Percentiles rank a stretch among this genome's conserved stretches.
phyloP scores from a whole-genome alignment of 2,329 filamentous ascomycete genomes.

The Aspergillus bombycis region DNA sequence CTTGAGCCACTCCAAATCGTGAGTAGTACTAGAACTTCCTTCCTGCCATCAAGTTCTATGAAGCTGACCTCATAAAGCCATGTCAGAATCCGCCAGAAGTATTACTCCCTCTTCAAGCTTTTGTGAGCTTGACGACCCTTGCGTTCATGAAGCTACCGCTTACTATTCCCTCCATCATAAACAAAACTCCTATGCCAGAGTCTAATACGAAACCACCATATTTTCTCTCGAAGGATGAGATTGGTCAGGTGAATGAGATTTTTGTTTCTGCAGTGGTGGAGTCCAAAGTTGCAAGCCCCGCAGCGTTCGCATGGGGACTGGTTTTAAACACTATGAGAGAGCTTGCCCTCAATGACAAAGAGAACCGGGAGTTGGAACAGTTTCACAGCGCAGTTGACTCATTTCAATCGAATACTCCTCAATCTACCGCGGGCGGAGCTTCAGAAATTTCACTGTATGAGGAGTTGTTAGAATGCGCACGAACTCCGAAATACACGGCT shows the following conservation, averaged over 20 bases:
- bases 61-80: slow-evolving; percentile 34
- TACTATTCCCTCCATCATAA: slow-evolving; percentile 57
- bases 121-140: slow-evolving; percentile 72
- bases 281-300: slow-evolving; percentile 68
- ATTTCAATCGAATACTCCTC: slow-evolving; percentile 41
- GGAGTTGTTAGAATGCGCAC: slow-evolving; percentile 50
- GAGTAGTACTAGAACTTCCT: slow-evolving; percentile 36
- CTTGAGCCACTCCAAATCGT: slow-evolving; percentile 66
- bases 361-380: slow-evolving; percentile 51
- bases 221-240: slow-evolving; percentile 67
- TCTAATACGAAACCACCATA: slow-evolving; percentile 56
- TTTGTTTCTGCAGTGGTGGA: slow-evolving; percentile 62
- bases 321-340: slow-evolving; percentile 71
- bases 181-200: slow-evolving; percentile 27
- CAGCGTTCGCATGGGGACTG: slow-evolving; percentile 79
- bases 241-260: slow-evolving; percentile 74
- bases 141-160: slow-evolving; percentile 71
- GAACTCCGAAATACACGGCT: slow-evolving; percentile 38
- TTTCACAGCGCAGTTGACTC: slow-evolving; percentile 46
- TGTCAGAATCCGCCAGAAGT: slow-evolving; percentile 44
- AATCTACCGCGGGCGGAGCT: slow-evolving; percentile 30
- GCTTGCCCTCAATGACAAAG: slow-evolving; percentile 64
- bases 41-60: background rate
- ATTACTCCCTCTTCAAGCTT: slow-evolving; percentile 64
- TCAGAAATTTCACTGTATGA: slow-evolving; percentile 50